Evolutionary conservation across 495 filamentous ascomycete species (phyloP), one percentile per base, ranked within the genome.

Genomic region (Tetracladium setigerum): DNA sequence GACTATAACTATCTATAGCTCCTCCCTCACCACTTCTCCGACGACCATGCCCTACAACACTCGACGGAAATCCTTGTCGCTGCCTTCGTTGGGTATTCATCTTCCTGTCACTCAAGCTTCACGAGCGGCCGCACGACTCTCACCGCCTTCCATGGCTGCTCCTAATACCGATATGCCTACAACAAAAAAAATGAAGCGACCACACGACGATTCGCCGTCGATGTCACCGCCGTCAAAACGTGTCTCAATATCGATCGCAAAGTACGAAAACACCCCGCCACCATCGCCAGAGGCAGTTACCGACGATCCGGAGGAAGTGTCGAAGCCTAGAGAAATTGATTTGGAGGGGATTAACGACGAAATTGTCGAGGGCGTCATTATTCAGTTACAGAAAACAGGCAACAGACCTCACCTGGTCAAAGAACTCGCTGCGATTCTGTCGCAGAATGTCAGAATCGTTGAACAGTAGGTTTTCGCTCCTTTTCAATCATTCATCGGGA

Each of bases 331-430:
- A 69, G 74, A 62, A 63, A 83, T 97, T 58, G 87, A 95, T 59
- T 76, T 89, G 47, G 82, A 90, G 52, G 86, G 86, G 41, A 92
- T 96, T 65, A 85, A 86, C 57, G 92, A 98, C 63, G 89, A 95
- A 51, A 94, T 98, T 48, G 90, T 98, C 35, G 82, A 92, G 52
- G 90, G 78, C 10, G 89, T 95, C 36, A 89, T 97, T 48, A 70
- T 92, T 47, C 89, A 94, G 66, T 70, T 98, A 49, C 87, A 97
- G 63, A 83, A 83, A 62, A 92, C 94, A 8, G 87, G 85, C 30
- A 98, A 98, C 67, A 74, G 89, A 42, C 92, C 92, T 4, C 92
- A 96, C 55, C 68, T 95, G 17, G 87, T 96, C 41, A 96, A 95
- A 65, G 94, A 97, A 67, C 78, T 98, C 30, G 89, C 92, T 36